Base-by-base conservation (phyloP, 768 basidiomycete species). In the Suillus ampliporus region DNA sequence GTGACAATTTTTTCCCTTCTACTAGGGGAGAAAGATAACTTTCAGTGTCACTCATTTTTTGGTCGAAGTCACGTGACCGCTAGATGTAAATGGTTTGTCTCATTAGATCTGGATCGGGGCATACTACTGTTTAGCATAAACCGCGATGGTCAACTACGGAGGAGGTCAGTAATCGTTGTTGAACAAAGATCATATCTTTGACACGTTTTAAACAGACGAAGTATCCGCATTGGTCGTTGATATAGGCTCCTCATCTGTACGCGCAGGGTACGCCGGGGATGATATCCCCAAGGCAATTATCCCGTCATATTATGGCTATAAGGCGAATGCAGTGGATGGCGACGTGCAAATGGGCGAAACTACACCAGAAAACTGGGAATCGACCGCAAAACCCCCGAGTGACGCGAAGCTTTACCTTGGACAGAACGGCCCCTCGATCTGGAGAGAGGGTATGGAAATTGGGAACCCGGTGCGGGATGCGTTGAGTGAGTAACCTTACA, bases 231-330 rank as follows among this genome's bases (percentile, higher is more conserved):
- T 99, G 58, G 97, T 99, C 26, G 80, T 99, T 41, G 97, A 99
- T 80, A 91, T 99, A 72, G 97, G 97, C 34, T 83, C 92, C 13
- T 90, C 91, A 28, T 91, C 94, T 10, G 79, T 96, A 59, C 89
- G 97, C 73, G 94, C 95, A 13, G 97, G 97, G 58, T 97, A 99
- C 76, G 97, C 97, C 13, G 97, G 97, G 51, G 97, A 99, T 77
- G 97, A 99, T 71, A 86, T 91, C 13, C 97, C 97, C 19, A 94
- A 94, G 77, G 91, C 92, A 19, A 88, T 98, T 64, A 87, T 97
- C 65, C 92, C 97, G 9, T 92, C 95, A 4, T 83, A 87, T 48
- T 99, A 94, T 76, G 96, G 96, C 37, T 95, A 88, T 74, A 84
- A 84, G 46, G 79, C 77, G 62, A 75, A 76, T 47, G 66, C 76